Base-by-base conservation (phyloP, 2,329 filamentous ascomycete genomes). In the Nigrospora sphaerica region DNA sequence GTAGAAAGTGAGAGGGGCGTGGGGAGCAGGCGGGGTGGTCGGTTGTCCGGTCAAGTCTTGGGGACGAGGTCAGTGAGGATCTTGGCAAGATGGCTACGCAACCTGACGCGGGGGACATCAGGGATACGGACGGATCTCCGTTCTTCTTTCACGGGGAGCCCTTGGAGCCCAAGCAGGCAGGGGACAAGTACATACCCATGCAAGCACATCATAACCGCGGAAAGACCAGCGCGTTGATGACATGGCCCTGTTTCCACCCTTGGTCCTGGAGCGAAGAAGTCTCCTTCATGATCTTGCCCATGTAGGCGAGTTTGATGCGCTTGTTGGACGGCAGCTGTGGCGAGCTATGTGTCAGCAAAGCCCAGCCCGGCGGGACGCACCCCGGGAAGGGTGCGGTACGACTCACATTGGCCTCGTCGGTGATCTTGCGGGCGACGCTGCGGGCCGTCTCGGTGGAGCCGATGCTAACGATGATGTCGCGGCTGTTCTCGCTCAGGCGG, bases 231-330 rank as follows among this genome's bases (percentile, higher is more conserved):
- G 85, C 89, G 61, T 91, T 93, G 46, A 95, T 68, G 32, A 93
- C 72, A 59, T 93, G 78, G 33, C 82, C 86, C 50, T 78, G 74
- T 56, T 82, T 78, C 86, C 88, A 95, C 42, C 85, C 86, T 55
- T 93, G 85, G 3, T 77, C 75, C 39, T 72, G 64, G 16, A 95
- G 69, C 1, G 83, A 75, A 17, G 78, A 62, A 45, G 75, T 74
- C 52, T 92, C 87, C 53, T 83, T 81, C 39, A 95, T 75, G 43
- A 91, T 79, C 61, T 83, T 88, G 54, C 91, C 91, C 65, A 93
- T 76, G 62, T 95, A 95, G 17, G 81, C 83, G 49, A 95, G 77
- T 45, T 81, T 80, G 43, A 95, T 71, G 41, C 73, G 77, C 50
- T 79, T 80, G 39, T 69, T 70, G 9, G 71, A 61, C 2, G 75